Evolutionary conservation across 75 land plant genomes (phyloP).

Genomic region (Sequoiadendron giganteum): DNA sequence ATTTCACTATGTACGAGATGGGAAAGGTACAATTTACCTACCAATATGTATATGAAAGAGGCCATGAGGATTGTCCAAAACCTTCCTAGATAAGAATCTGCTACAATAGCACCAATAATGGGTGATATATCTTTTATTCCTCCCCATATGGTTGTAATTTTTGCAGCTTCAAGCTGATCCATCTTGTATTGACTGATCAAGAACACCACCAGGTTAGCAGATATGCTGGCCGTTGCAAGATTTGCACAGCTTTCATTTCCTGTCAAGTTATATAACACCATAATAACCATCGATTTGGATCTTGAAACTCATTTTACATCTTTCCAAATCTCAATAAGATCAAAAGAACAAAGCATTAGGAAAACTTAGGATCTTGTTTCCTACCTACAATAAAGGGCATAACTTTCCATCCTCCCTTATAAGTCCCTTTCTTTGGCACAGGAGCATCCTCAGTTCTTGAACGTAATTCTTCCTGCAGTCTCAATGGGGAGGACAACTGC

Average conservation of each 20-base stretch:
- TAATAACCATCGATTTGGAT: not conserved
- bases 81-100: constrained; percentile 40
- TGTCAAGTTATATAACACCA: not conserved
- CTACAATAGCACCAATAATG: constrained; percentile 31
- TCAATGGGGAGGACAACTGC: not conserved
- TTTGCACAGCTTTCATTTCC: not conserved
- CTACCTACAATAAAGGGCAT: not conserved
- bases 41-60: constrained; percentile 26
- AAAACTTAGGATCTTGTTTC: not conserved
- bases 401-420: not conserved
- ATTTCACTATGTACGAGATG: not conserved
- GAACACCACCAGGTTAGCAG: constrained; percentile 22
- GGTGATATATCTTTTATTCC: constrained; percentile 29
- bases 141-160: constrained; percentile 26
- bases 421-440: not conserved
- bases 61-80: constrained; percentile 29
- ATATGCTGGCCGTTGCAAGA: not conserved
- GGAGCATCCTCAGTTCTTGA: not conserved
- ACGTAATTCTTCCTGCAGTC: not conserved
- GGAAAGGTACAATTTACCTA: not conserved
- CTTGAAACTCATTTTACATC: too few relatives aligned
- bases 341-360: too few relatives aligned
- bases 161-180: constrained; percentile 19
- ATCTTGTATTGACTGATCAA: constrained; percentile 17
- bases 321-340: too few relatives aligned